These are phyloP conservation scores for Taxawa tesnikishii DNA, from an alignment of 2,329 filamentous ascomycete species.

Conservation along the genomic window DNA sequence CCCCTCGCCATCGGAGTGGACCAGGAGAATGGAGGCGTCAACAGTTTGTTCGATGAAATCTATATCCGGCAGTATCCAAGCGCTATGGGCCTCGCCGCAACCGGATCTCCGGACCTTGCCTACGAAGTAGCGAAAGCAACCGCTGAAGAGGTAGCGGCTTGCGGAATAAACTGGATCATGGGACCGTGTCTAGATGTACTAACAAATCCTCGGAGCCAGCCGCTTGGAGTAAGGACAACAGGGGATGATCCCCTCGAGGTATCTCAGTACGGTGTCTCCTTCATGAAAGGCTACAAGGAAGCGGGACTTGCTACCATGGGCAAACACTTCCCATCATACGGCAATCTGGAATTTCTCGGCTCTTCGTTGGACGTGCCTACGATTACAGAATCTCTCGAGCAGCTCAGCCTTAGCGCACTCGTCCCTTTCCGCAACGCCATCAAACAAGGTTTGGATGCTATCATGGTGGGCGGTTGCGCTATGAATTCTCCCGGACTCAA, in stretches of 20 bases:
- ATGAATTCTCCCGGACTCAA: conserved; percentile 88
- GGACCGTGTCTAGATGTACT: conserved; percentile 89
- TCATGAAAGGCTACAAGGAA: conserved; percentile 85
- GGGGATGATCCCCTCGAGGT: conserved; percentile 93
- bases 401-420: conserved; percentile 80
- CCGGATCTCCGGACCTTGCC: conserved; percentile 70
- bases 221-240: conserved; percentile 75
- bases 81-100: conserved; percentile 92
- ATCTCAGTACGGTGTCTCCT: conserved; percentile 80
- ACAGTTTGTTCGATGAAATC: conserved; percentile 90
- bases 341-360: conserved; percentile 85
- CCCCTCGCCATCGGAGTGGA: conserved; percentile 85
- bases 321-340: conserved; percentile 94
- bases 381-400: conserved; percentile 88
- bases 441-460: conserved; percentile 72
- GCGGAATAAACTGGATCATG: conserved; percentile 91
- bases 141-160: conserved; percentile 80
- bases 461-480: conserved; percentile 91
- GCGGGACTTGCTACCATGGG: conserved; percentile 81
- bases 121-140: conserved; percentile 89
- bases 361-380: conserved; percentile 87
- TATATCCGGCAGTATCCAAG: conserved; percentile 95
- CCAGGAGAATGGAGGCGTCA: conserved; percentile 96
- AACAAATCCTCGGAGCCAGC: conserved; percentile 84
- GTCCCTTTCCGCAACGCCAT: conserved; percentile 90